A percentile compares a stretch with the other conserved stretches of the same genome.
Evolutionary conservation across 2,329 filamentous ascomycete genomes (phyloP).

Genomic region (Xylaria sp.): DNA sequence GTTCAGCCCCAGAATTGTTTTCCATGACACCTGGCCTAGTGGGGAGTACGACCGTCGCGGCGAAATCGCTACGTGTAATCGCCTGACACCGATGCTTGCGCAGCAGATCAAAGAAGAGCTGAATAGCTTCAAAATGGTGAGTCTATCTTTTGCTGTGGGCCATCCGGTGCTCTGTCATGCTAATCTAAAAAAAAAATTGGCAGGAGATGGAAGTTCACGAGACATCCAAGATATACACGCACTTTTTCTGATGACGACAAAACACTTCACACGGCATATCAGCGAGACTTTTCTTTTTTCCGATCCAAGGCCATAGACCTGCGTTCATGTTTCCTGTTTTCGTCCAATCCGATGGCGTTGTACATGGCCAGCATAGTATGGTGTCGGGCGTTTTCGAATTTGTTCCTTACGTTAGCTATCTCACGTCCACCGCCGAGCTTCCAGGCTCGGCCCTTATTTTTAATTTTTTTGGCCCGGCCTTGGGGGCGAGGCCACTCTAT

Average conservation of each 20-base stretch:
- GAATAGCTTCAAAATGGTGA: slow-evolving; percentile 99
- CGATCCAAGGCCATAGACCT: slow-evolving; percentile 46
- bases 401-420: slow-evolving; percentile 45
- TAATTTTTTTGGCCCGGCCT: slow-evolving; percentile 42
- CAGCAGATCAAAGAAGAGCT: slow-evolving; percentile 99
- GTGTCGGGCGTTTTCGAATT: slow-evolving; percentile 63
- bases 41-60: slow-evolving; percentile 96
- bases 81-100: slow-evolving; percentile 93
- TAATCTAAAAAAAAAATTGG: slow-evolving; percentile 53
- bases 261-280: slow-evolving; percentile 45
- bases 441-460: slow-evolving; percentile 35
- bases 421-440: slow-evolving; percentile 37
- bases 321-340: slow-evolving; percentile 62
- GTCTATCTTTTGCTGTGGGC: slow-evolving; percentile 46
- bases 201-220: slow-evolving; percentile 99
- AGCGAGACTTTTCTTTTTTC: slow-evolving; percentile 41
- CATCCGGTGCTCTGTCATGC: slow-evolving; percentile 36
- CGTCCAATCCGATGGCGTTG: slow-evolving; percentile 62
- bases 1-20: slow-evolving; percentile 93
- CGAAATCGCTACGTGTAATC: slow-evolving; percentile 97
- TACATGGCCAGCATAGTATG: slow-evolving; percentile 66
- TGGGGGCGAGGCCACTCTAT: slow-evolving; percentile 21
- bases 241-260: slow-evolving; percentile 87
- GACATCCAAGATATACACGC: slow-evolving; percentile 98
- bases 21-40: slow-evolving; percentile 95